Conservation (phyloP, 495 filamentous ascomycete genomes). For the Oleoguttula mirabilis region DNA sequence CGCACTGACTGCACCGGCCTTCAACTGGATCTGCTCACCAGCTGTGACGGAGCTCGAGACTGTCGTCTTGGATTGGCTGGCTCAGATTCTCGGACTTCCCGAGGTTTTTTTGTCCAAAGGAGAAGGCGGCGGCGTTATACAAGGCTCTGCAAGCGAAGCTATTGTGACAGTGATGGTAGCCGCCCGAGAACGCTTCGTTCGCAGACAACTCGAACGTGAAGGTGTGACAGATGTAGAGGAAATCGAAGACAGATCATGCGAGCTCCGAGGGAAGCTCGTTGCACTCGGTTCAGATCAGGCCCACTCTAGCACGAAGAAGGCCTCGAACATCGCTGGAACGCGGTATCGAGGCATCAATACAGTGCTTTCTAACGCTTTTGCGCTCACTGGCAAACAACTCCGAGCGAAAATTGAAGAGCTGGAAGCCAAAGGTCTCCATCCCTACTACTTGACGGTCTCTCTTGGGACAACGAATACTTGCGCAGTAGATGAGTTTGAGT, state of each 20-base stretch:
- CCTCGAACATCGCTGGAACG: conserved; percentile 72
- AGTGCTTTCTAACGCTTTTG: conserved; percentile 47
- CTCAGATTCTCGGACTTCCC: conserved; percentile 59
- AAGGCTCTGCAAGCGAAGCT: conserved; percentile 85
- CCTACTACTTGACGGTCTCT: conserved; percentile 78
- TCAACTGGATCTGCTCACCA: conserved; percentile 95
- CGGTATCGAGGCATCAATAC: conserved; percentile 59
- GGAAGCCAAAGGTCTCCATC: conserved; percentile 53
- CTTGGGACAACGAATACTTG: conserved; percentile 84
- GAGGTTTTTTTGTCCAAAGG: conserved; percentile 64
- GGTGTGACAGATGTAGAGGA: conserved; percentile 44
- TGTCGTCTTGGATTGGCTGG: conserved; percentile 85
- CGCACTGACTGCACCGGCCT: conserved; percentile 78
- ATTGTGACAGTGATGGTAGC: conserved; percentile 80
- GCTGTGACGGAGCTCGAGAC: conserved; percentile 96
- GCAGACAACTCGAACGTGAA: conserved; percentile 25
- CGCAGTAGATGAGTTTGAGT: conserved; percentile 67
- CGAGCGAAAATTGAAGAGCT: conserved; percentile 48
- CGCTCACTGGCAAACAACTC: conserved; percentile 55
- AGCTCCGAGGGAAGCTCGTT: conserved; percentile 58
- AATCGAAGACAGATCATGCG: conserved; percentile 52
- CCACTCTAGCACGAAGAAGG: conserved; percentile 79
- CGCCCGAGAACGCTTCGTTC: conserved; percentile 62
- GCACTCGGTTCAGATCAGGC: conserved; percentile 69
- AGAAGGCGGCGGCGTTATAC: conserved; percentile 83